A percentile compares a stretch with the other conserved stretches of the same genome.
Conservation (phyloP, 768 basidiomycete species). For the Mycena maculata region DNA sequence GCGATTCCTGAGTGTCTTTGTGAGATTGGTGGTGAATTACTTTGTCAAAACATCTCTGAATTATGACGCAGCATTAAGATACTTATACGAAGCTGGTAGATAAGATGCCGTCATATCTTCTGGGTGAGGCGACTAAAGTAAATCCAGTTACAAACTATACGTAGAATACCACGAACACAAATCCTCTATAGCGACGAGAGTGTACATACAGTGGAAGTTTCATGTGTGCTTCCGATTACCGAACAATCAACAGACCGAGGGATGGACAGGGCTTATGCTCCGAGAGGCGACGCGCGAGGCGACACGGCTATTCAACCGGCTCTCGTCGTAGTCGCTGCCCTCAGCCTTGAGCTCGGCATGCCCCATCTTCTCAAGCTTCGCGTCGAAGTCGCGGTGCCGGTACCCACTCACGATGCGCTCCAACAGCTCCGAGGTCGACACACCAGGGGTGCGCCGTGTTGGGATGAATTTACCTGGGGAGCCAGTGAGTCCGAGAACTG, state of each 20-base stretch:
- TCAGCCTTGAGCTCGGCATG: conserved; percentile 75
- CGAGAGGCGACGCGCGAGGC: conserved; percentile 36
- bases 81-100: too few species aligned
- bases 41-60: too few species aligned
- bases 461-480: conserved; percentile 90
- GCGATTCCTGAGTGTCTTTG: too few species aligned
- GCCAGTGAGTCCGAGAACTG: not conserved
- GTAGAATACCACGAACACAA: not conserved
- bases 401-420: conserved; percentile 93
- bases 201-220: not conserved
- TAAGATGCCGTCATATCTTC: too few species aligned
- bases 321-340: conserved; percentile 64
- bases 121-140: too few species aligned
- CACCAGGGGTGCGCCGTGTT: conserved; percentile 92
- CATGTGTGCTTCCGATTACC: too few species aligned
- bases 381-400: conserved; percentile 86
- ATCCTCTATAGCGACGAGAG: not conserved
- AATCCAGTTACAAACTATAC: not conserved
- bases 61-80: too few species aligned
- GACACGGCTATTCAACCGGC: conserved; percentile 40
- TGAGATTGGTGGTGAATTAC: too few species aligned
- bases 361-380: conserved; percentile 92
- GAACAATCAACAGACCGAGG: conserved; percentile 1
- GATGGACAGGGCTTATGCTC: conserved; percentile 18
- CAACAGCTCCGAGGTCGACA: conserved; percentile 93